These are phyloP conservation scores for Aphanocladium album DNA, from an alignment of 2,329 filamentous ascomycete species.

Conservation along the genomic window DNA sequence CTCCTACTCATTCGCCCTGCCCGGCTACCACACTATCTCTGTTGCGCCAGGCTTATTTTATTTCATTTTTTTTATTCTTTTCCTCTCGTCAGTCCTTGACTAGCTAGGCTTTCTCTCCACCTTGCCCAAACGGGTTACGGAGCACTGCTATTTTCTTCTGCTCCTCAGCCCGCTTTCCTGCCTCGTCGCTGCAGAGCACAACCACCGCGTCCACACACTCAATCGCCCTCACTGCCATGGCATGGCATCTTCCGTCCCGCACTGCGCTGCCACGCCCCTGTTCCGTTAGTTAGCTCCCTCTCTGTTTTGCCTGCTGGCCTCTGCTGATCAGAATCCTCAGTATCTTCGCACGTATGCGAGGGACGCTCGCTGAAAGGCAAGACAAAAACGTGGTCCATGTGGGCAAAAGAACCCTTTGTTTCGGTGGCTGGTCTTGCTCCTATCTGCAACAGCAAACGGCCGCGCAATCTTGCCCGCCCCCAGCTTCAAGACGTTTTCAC, in stretches of 20 bases:
- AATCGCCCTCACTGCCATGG: not conserved
- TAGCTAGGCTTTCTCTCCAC: not conserved
- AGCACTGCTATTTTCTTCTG: not conserved
- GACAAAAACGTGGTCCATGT: not conserved
- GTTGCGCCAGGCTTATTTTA: not conserved
- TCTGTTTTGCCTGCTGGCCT: not conserved
- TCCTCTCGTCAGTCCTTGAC: not conserved
- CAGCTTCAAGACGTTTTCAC: not conserved
- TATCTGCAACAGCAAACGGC: not conserved
- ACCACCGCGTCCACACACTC: not conserved
- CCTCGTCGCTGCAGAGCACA: not conserved
- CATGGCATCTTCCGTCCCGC: not conserved
- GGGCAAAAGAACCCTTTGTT: not conserved
- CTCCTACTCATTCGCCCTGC: not conserved
- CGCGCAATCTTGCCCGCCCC: not conserved
- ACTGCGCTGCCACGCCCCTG: not conserved
- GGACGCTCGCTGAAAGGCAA: not conserved
- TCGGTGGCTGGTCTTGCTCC: not conserved
- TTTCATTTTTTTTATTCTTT: not conserved
- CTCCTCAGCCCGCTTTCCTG: not conserved
- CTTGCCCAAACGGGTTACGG: not conserved
- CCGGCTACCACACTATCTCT: not conserved
- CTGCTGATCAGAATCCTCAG: not conserved
- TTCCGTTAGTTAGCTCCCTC: not conserved
- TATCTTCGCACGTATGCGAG: not conserved